Base-by-base conservation (phyloP, 2,329 filamentous ascomycete genomes). In the Thielaviopsis musarum region DNA sequence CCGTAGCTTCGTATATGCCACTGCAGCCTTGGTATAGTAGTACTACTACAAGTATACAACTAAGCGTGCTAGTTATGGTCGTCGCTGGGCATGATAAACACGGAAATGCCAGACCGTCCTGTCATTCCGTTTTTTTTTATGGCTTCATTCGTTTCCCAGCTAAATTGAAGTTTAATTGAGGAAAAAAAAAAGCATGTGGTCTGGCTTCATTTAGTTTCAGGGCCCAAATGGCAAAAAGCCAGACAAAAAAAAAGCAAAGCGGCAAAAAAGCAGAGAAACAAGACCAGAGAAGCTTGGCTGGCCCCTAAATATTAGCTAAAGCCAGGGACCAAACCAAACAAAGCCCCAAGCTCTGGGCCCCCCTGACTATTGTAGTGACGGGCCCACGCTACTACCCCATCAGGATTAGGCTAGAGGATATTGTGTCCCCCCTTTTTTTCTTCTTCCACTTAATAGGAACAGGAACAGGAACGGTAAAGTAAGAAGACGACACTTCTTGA, bases 301-400 rank as follows among this genome's bases (percentile, higher is more conserved):
- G 52, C 49, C 51, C 57, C 57, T 52, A 48, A 54, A 59, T 59
- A 59, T 54, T 54, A 54, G 41, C 48, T 45, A 45, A n/a, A 59
- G 51, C 48, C 51, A 59, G 57, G 57, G 57, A 41, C 51, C 49
- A 30, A 54, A 54, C 57, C 57, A 58, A 34, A 53, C 51, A 56
- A 59, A 59, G 34, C 57, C 38, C 28, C 57, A 24, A 59, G 57
- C 30, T 41, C 26, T 54, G 17, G 45, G 17, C 7, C 38, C 56
- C 57, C 57, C 49, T 58, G 51, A 49, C 57, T 58, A 58, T 21
- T 49, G 17, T 58, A 54, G 49, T 58, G 49, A 52, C 49, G 51
- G 49, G 45, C 28, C 49, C 30, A 58, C 51, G 30, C 57, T 48
- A 58, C 28, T 53, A 53, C 57, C 30, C 57, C 34, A 41, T 58